These are phyloP conservation scores for Calonectria honghensis DNA, from an alignment of 2,329 filamentous ascomycete genomes.

Conservation along the genomic window DNA sequence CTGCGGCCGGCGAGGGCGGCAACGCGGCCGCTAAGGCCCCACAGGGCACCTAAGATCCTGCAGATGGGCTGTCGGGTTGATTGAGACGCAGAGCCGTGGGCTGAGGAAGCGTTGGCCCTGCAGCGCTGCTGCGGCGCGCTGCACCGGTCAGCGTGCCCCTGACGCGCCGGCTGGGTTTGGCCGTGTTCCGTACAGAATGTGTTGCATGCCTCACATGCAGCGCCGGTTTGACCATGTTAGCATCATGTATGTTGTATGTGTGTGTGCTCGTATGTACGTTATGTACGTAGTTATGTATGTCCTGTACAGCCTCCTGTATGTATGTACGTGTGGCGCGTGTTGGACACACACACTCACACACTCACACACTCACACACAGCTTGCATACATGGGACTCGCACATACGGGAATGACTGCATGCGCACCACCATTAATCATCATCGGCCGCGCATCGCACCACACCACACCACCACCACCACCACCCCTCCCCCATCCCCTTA, in stretches of 20 bases:
- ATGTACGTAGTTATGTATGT: not conserved
- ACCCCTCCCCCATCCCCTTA: not conserved
- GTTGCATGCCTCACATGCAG: not conserved
- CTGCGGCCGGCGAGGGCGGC: slow-evolving; percentile 21
- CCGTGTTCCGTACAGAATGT: slow-evolving; percentile 1
- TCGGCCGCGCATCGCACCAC: not conserved
- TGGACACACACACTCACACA: not conserved
- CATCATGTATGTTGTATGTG: not conserved
- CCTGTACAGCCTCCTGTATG: not conserved
- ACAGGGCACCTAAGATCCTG: slow-evolving; percentile 46
- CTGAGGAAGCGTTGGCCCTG: slow-evolving; percentile 7
- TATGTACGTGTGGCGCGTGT: not conserved
- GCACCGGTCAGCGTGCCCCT: slow-evolving; percentile 11
- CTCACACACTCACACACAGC: not conserved
- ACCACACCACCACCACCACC: not conserved
- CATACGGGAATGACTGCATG: not conserved
- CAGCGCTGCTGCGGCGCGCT: not conserved
- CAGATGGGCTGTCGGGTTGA: slow-evolving; percentile 29
- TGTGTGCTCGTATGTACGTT: no score
- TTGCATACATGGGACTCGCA: not conserved
- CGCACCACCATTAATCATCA: not conserved
- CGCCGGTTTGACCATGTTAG: not conserved
- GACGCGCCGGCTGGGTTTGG: not conserved
- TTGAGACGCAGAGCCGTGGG: slow-evolving; percentile 27
- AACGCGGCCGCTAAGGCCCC: slow-evolving; percentile 26